Conservation (phyloP, 164 flowering plant genomes). For the Platanus orientalis region DNA sequence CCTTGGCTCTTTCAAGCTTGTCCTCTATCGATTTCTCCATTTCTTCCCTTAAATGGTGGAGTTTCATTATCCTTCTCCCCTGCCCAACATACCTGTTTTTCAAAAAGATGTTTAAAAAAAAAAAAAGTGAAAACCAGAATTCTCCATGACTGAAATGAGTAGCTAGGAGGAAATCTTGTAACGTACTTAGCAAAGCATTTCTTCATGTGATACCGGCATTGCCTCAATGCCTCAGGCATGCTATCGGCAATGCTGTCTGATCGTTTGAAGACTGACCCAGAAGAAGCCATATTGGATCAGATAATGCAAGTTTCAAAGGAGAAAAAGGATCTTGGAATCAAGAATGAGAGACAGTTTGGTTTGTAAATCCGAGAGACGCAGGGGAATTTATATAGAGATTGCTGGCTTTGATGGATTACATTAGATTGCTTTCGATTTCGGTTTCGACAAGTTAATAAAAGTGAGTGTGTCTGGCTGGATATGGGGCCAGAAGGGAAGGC, state of each 20-base stretch:
- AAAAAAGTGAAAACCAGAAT: background rate
- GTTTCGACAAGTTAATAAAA: constrained; percentile 4
- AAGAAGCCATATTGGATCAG: constrained; percentile 43
- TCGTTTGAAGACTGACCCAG: constrained; percentile 36
- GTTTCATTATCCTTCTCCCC: constrained; percentile 74
- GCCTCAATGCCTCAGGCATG: constrained; percentile 79
- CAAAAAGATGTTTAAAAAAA: background rate
- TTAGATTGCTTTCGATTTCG: background rate
- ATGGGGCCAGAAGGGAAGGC: constrained; percentile 10
- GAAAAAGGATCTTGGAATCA: background rate
- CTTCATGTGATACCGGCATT: constrained; percentile 75
- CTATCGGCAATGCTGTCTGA: constrained; percentile 62
- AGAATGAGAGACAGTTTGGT: background rate
- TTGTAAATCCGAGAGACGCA: background rate
- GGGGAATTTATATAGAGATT: constrained; percentile 15
- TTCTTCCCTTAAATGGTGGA: constrained; percentile 56
- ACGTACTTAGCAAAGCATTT: constrained; percentile 62
- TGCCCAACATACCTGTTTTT: constrained; percentile 38
- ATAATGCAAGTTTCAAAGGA: background rate
- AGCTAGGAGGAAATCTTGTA: background rate
- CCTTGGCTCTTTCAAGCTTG: constrained; percentile 44
- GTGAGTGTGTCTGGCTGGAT: constrained; percentile 5
- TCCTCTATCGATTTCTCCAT: constrained; percentile 71
- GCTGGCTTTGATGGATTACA: background rate
- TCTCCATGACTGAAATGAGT: background rate